A percentile compares a stretch with the other conserved stretches of the same genome.
Evolutionary conservation across 2,329 filamentous ascomycete genomes (phyloP).

Genomic region (Didymosphaeria variabile): DNA sequence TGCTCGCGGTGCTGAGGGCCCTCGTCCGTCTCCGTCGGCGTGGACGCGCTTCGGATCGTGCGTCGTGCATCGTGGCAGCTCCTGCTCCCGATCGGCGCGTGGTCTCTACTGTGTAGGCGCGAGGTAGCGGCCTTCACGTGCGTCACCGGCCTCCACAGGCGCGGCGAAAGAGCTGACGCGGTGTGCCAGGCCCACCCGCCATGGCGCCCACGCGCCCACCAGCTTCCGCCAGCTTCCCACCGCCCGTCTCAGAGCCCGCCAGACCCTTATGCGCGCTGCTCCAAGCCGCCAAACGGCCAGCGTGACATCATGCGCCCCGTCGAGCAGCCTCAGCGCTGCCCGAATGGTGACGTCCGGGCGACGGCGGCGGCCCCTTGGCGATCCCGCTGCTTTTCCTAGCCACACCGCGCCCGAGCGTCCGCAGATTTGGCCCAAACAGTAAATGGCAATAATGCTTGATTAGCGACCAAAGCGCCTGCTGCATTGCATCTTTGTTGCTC

Average conservation of each 20-base stretch:
- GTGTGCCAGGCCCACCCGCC: background rate
- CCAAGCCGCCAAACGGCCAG: background rate
- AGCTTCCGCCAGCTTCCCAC: background rate
- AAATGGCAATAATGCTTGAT: slow-evolving; percentile 13
- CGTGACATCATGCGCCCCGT: slow-evolving; percentile 4
- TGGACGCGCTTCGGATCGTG: too few relatives aligned
- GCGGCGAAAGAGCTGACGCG: background rate
- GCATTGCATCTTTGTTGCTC: background rate
- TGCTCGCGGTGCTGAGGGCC: too few relatives aligned
- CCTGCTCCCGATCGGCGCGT: too few relatives aligned
- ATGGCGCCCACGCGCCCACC: background rate
- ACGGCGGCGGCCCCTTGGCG: background rate
- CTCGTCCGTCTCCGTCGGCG: too few relatives aligned
- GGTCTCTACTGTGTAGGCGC: too few relatives aligned
- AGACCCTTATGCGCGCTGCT: background rate
- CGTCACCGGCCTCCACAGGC: slow-evolving; percentile 62
- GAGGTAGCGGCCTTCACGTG: slow-evolving; percentile 47
- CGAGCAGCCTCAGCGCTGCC: background rate
- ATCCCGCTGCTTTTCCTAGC: slow-evolving; percentile 12
- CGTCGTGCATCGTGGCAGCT: too few relatives aligned
- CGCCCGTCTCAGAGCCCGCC: background rate
- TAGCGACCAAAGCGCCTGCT: slow-evolving; percentile 2
- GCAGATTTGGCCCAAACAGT: slow-evolving; percentile 1
- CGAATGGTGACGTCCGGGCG: slow-evolving; percentile 1
- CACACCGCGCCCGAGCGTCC: background rate